Evolutionary conservation across 2,329 filamentous ascomycete genomes (phyloP), one percentile per base, ranked within the genome.

Genomic region (Calonectria montana): DNA sequence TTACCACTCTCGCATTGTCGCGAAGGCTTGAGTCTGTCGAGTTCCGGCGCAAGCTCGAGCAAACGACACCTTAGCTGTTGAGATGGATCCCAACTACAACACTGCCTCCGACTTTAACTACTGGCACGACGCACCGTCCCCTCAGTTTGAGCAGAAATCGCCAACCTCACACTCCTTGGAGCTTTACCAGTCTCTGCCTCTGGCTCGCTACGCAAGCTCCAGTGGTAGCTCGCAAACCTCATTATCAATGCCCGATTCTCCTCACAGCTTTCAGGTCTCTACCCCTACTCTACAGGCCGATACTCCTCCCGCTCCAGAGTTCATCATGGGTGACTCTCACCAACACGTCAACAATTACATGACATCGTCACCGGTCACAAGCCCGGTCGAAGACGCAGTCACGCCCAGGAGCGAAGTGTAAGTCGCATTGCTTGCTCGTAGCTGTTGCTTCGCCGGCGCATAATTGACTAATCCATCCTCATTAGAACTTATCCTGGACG

Each of bases 141-240:
- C 76, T 25, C 74, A 70, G 35, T 39, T 65, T 43, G 76, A 77
- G 5, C 71, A 78, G 10, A 71, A 64, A 13, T 79, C 77, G 6
- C 74, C 75, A 45, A 41, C 64, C 9, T 73, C 69, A 39, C 76
- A 78, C 50, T 65, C 67, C n/a, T 64, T 67, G 15, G 63, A 76
- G 12, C 71, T 69, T 31, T 74, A 76, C 59, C 76, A 77, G 50
- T 80, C 80, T 18, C 72, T 79, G 41, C 77, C 80, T 27, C 73
- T 83, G 41, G 74, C 74, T 18, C 76, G 79, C 55, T 76, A 80
- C 67, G 70, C 62, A 3, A 82, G 81, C 73, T 82, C 81, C 5
- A 77, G 80, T 9, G 79, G 78, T 12, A 80, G 78, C 64, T 79
- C 81, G 16, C 76, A 76, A 59, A 64, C 73, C 25, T 43, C 53